Evolutionary conservation across 2,329 filamentous ascomycete species (phyloP).

Genomic region (Cyanodermella asteris): DNA sequence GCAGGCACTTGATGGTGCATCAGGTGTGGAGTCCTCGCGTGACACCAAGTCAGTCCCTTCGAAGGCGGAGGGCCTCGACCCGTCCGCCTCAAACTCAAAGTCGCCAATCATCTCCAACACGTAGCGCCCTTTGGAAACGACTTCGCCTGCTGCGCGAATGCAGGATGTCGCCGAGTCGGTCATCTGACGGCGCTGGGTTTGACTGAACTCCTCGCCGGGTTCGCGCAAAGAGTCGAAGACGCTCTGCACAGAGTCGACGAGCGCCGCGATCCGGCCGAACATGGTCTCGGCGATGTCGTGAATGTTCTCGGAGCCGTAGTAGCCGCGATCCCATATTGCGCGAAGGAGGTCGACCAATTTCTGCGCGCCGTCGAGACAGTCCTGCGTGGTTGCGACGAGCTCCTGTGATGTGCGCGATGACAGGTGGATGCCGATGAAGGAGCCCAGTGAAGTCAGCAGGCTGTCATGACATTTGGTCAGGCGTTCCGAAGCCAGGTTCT

Average conservation of each 20-base stretch:
- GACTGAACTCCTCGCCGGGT: slow-evolving; percentile 56
- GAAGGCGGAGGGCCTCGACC: no score
- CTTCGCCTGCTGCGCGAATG: slow-evolving; percentile 77
- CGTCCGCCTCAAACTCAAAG: slow-evolving; percentile 48
- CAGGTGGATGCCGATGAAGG: slow-evolving; percentile 81
- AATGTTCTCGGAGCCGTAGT: slow-evolving; percentile 42
- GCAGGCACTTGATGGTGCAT: no score
- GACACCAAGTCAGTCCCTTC: slow-evolving; percentile 2
- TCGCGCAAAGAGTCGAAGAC: slow-evolving; percentile 51
- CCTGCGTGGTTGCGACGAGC: slow-evolving; percentile 57
- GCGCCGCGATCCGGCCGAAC: slow-evolving; percentile 56
- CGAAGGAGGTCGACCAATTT: slow-evolving; percentile 56
- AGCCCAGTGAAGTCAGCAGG: slow-evolving; percentile 76
- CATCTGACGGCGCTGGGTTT: slow-evolving; percentile 54
- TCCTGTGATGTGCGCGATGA: slow-evolving; percentile 81
- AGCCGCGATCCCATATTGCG: slow-evolving; percentile 58
- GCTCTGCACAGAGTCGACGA: slow-evolving; percentile 63
- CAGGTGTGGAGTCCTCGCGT: no score
- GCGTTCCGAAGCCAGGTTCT: slow-evolving; percentile 63
- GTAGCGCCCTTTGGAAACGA: slow-evolving; percentile 64
- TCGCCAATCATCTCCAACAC: slow-evolving; percentile 78
- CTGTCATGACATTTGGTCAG: slow-evolving; percentile 63
- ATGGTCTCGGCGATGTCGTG: slow-evolving; percentile 50
- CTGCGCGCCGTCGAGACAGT: no score
- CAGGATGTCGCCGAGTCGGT: slow-evolving; percentile 65